phyloP scores from a whole-genome alignment of 306 rosid species.

The Styphnolobium japonicum region DNA sequence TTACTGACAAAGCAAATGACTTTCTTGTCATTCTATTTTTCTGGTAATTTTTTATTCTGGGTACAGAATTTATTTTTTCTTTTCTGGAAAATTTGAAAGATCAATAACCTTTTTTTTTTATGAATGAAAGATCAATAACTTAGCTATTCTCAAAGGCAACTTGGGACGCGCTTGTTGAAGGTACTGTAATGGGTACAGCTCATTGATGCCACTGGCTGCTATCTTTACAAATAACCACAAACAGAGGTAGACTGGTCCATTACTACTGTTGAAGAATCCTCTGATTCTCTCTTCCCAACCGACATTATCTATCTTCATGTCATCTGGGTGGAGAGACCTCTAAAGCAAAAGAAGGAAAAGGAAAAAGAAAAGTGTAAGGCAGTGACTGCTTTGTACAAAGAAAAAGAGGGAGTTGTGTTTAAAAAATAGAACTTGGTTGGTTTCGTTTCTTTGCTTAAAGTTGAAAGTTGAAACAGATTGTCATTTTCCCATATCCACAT shows the following conservation, averaged over 20 bases:
- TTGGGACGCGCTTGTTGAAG: conserved; percentile 17
- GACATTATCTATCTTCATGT: conserved; percentile 24
- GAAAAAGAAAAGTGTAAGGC: not conserved
- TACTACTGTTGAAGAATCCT: conserved; percentile 24
- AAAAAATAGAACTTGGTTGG: not conserved
- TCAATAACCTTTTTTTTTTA: no score
- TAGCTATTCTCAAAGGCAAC: not conserved
- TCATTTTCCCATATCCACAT: conserved; percentile 6
- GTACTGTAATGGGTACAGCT: conserved; percentile 36
- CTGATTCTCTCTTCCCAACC: conserved; percentile 14
- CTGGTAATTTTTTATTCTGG: not conserved
- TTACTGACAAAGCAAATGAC: not conserved
- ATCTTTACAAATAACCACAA: not conserved
- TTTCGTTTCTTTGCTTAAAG: not conserved
- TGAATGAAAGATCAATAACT: not conserved
- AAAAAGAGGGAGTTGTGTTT: not conserved
- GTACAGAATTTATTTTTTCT: not conserved
- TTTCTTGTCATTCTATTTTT: not conserved
- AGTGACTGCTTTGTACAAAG: conserved; percentile 22
- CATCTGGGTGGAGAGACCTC: not conserved
- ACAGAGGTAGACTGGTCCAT: not conserved
- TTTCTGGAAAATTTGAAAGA: not conserved
- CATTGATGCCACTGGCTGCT: conserved; percentile 11
- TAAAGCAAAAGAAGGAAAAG: conserved; percentile 16
- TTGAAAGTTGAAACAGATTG: not conserved